Evolutionary conservation across 2,329 filamentous ascomycete species (phyloP).

Genomic region (Zymoseptoria ardabiliae): DNA sequence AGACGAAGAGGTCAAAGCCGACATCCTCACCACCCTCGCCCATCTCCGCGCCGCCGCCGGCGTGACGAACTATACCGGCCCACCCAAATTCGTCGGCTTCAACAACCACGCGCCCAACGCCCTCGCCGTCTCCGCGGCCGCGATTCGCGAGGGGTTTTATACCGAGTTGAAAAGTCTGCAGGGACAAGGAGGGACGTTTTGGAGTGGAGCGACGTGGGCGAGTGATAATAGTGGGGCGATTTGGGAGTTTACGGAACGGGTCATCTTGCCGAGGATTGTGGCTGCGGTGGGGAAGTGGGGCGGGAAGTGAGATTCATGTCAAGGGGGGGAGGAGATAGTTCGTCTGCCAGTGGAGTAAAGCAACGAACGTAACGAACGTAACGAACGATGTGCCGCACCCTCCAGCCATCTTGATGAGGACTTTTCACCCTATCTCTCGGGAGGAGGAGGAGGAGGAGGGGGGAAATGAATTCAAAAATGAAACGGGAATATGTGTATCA

Average conservation of each 20-base stretch:
- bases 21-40: conserved; percentile 8
- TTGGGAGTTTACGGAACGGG: conserved; percentile 26
- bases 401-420: too few relatives aligned
- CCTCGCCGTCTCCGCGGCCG: conserved; percentile 17
- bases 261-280: conserved; percentile 7
- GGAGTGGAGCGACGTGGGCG: conserved; percentile 25
- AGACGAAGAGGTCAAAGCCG: conserved; percentile 8
- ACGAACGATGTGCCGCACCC: too few relatives aligned
- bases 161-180: conserved; percentile 20
- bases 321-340: too few relatives aligned
- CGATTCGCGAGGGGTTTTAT: conserved; percentile 25
- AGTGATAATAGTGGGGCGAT: conserved; percentile 26
- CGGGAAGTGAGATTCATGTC: too few relatives aligned
- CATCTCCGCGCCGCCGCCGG: background rate
- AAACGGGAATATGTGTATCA: too few relatives aligned
- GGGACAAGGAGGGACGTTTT: conserved; percentile 22
- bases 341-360: too few relatives aligned
- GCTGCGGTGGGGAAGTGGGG: too few relatives aligned
- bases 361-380: too few relatives aligned
- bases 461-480: too few relatives aligned
- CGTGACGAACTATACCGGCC: background rate
- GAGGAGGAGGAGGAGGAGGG: too few relatives aligned
- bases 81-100: conserved; percentile 16
- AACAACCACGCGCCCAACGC: conserved; percentile 24
- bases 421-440: too few relatives aligned